Evolutionary conservation across 1,139 yeast genomes (phyloP).

Genomic region (Taiozyma sp.): DNA sequence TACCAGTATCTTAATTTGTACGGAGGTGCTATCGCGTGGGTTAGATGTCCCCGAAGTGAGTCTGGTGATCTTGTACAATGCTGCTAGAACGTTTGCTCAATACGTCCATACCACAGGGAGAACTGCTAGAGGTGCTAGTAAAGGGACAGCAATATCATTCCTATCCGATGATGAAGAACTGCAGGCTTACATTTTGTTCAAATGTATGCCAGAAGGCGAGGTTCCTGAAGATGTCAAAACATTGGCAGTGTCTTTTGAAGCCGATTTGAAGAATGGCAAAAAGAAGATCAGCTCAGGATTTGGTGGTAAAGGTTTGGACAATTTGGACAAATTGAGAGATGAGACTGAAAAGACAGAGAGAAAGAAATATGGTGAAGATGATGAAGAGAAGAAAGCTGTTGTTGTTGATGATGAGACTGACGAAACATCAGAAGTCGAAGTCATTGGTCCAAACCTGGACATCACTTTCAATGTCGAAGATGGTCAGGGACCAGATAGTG

Average conservation of each 20-base stretch:
- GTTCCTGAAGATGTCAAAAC: slow-evolving; percentile 43
- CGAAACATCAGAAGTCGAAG: slow-evolving; percentile 12
- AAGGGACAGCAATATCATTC: slow-evolving; percentile 77
- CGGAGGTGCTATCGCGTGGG: slow-evolving; percentile 95
- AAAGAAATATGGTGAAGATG: slow-evolving; percentile 33
- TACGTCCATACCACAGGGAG: slow-evolving; percentile 96
- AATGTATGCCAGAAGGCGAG: slow-evolving; percentile 55
- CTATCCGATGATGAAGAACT: slow-evolving; percentile 62
- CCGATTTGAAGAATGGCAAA: slow-evolving; percentile 64
- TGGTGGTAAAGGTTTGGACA: slow-evolving; percentile 91
- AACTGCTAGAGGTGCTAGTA: slow-evolving; percentile 79
- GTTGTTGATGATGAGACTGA: slow-evolving; percentile 13
- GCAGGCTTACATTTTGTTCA: slow-evolving; percentile 62
- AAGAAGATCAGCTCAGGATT: slow-evolving; percentile 73
- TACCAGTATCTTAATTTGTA: slow-evolving; percentile 65
- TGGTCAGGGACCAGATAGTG: slow-evolving; percentile 46
- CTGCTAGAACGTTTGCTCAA: slow-evolving; percentile 92
- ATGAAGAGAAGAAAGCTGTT: slow-evolving; percentile 22
- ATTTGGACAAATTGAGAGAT: slow-evolving; percentile 67
- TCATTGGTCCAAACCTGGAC: slow-evolving; percentile 49
- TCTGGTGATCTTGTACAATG: slow-evolving; percentile 80
- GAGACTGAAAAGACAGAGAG: slow-evolving; percentile 49
- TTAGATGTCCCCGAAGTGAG: slow-evolving; percentile 82
- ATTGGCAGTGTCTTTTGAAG: slow-evolving; percentile 54
- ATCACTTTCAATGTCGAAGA: slow-evolving; percentile 28